A percentile compares a stretch with the other conserved stretches of the same genome.
Evolutionary conservation across 2,329 filamentous ascomycete species (phyloP).

Genomic region (Clonostachys rosea): DNA sequence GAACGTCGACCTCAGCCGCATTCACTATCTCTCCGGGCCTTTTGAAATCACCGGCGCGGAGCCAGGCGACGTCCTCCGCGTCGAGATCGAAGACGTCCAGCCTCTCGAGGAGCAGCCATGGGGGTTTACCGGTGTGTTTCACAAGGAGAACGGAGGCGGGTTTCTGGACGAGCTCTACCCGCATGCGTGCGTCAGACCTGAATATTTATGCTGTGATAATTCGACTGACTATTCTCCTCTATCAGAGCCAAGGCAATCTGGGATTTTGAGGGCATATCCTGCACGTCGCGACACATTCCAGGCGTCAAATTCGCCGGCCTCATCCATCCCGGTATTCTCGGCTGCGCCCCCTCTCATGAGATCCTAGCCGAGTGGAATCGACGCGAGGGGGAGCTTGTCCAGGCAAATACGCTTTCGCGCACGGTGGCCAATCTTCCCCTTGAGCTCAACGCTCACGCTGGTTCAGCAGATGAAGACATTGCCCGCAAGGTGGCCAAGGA

Average conservation of each 20-base stretch:
- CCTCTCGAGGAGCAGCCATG: slow-evolving; percentile 81
- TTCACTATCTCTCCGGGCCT: slow-evolving; percentile 86
- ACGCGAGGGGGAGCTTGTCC: slow-evolving; percentile 76
- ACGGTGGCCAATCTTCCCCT: slow-evolving; percentile 76
- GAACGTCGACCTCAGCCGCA: slow-evolving; percentile 76
- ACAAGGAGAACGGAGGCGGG: slow-evolving; percentile 77
- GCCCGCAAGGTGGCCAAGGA: slow-evolving; percentile 68
- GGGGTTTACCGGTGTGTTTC: slow-evolving; percentile 86
- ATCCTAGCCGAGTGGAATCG: slow-evolving; percentile 79
- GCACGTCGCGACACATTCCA: slow-evolving; percentile 80
- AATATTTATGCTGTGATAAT: background rate
- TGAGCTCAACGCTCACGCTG: slow-evolving; percentile 68
- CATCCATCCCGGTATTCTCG: slow-evolving; percentile 88
- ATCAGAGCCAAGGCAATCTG: slow-evolving; percentile 50
- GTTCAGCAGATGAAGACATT: slow-evolving; percentile 51
- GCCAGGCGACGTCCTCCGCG: slow-evolving; percentile 78
- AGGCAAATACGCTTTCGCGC: slow-evolving; percentile 45
- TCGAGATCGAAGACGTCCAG: slow-evolving; percentile 92
- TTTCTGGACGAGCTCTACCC: slow-evolving; percentile 88
- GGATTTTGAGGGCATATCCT: slow-evolving; percentile 60
- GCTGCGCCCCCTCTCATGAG: slow-evolving; percentile 77
- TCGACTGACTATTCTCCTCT: background rate
- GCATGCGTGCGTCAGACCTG: slow-evolving; percentile 54
- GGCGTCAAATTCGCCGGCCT: slow-evolving; percentile 84
- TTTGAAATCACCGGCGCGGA: slow-evolving; percentile 83